These are phyloP conservation scores for Microsporum ferrugineum DNA, from an alignment of 2,329 filamentous ascomycete genomes.

Conservation along the genomic window DNA sequence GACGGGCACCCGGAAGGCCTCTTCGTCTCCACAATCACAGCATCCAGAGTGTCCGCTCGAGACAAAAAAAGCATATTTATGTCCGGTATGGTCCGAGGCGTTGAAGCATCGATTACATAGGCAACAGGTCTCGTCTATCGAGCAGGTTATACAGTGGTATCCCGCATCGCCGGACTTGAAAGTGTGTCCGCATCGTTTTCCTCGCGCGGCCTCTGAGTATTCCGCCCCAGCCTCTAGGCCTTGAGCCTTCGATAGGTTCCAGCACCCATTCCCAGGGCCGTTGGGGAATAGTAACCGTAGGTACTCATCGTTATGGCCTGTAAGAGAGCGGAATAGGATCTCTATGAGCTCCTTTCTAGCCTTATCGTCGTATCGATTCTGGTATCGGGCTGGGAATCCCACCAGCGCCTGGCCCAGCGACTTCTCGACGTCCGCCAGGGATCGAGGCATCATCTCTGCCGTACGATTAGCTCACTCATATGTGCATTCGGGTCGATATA, in stretches of 20 bases:
- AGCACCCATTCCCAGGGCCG: conserved; percentile 51
- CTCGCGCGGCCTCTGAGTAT: conserved; percentile 81
- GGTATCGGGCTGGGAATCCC: conserved; percentile 60
- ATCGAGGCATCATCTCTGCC: conserved; percentile 13
- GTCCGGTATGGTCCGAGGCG: conserved; percentile 83
- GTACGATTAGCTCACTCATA: background rate
- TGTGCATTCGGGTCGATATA: background rate
- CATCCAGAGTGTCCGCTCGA: conserved; percentile 88
- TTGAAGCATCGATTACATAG: conserved; percentile 92
- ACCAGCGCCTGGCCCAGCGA: conserved; percentile 75
- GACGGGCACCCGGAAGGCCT: conserved; percentile 81
- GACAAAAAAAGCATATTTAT: conserved; percentile 79
- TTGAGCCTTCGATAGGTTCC: conserved; percentile 78
- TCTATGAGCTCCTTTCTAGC: conserved; percentile 63
- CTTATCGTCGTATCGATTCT: conserved; percentile 61
- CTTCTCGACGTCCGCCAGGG: conserved; percentile 49
- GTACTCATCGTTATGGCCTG: conserved; percentile 61
- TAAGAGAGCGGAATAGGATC: conserved; percentile 77
- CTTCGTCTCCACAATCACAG: conserved; percentile 91
- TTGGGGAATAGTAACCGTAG: conserved; percentile 72
- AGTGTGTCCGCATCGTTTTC: conserved; percentile 93
- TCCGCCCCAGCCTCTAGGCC: conserved; percentile 89
- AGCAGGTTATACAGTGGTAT: conserved; percentile 89
- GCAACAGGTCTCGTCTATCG: conserved; percentile 87
- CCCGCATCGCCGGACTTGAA: conserved; percentile 90